Base-by-base conservation (phyloP, 495 filamentous ascomycete species). In the Penicillium simplicissimum region DNA sequence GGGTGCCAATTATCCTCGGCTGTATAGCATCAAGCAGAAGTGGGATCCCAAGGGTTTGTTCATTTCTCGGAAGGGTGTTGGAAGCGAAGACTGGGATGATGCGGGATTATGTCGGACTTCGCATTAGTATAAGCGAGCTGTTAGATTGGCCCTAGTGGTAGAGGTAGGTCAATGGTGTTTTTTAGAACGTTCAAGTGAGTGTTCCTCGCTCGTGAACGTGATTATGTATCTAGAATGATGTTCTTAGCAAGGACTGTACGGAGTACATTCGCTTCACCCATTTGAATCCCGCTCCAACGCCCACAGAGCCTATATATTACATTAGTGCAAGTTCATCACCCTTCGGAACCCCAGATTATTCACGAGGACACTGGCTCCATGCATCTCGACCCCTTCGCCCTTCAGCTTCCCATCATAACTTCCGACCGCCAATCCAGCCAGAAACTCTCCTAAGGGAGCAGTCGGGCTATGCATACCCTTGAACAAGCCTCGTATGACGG, bases 361-460 rank as follows among this genome's bases (percentile, higher is more conserved):
- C 36, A 70, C 31, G 3, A 70, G 38, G 31, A 38, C 60, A 15
- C 65, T 55, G 36, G 52, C 55, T 17, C 67, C 67, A 45, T 65
- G 25, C 25, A 19, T 55, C 11, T 63, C 62, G n/a, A 84, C 64
- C 10, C 82, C 85, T 19, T 67, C 56, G 0, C 78, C 83, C 25
- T 72, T 64, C 28, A 80, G 28, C 40, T 75, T 57, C 42, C 63
- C 70, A 62, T 75, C 70, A n/a, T 74, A 76, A 40, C 83, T 76
- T 1, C 87, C 85, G 75, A 82, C 80, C 0, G 88, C 88, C 77
- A 91, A 68, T 57, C 86, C 81, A 0, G 82, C 79, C 63, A 82
- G 67, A 37, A 81, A 75, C 8, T 64, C 67, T 3, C 78, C 80
- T 2, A 85, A 58, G 23, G 73, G 63, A 40, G 67, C 57, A 8